Conservation (phyloP, 169 alveolate genomes). For the Eimeria necatrix region DNA sequence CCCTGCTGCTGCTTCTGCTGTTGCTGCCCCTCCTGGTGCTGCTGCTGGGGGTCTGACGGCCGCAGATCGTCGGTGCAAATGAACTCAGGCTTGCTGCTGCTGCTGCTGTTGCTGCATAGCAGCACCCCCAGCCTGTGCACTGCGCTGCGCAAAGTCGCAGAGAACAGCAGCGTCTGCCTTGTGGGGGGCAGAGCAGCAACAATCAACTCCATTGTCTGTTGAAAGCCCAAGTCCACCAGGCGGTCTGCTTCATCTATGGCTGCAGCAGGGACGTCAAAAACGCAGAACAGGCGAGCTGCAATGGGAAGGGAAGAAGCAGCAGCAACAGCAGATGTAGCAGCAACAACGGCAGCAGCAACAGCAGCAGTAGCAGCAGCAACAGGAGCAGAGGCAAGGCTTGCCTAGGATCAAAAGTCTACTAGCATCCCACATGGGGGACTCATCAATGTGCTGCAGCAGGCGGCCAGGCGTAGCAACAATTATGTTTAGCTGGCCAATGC, state of each 20-base stretch:
- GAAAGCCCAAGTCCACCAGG: slow-evolving; percentile 94
- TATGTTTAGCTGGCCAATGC: slow-evolving; percentile 89
- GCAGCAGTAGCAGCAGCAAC: slow-evolving; percentile 88
- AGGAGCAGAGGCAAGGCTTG: slow-evolving; percentile 61
- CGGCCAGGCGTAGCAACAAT: slow-evolving; percentile 98
- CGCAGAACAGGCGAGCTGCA: slow-evolving; percentile 74
- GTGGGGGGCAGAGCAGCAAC: slow-evolving; percentile 89
- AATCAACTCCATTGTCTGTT: slow-evolving; percentile 91
- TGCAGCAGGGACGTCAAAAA: slow-evolving; percentile 93
- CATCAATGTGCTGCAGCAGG: slow-evolving; percentile 96
- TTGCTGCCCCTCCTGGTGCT: slow-evolving; percentile 40
- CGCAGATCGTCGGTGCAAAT: slow-evolving; percentile 48
- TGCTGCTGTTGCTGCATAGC: slow-evolving; percentile 23
- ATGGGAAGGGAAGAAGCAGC: neutral
- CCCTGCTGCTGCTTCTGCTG: slow-evolving; percentile 84
- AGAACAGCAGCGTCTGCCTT: slow-evolving; percentile 93
- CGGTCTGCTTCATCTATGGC: slow-evolving; percentile 97
- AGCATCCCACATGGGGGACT: slow-evolving; percentile 93
- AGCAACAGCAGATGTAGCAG: neutral
- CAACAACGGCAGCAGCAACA: slow-evolving; percentile 87
- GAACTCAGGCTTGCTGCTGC: slow-evolving; percentile 25
- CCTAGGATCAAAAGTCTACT: slow-evolving; percentile 89
- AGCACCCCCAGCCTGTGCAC: slow-evolving; percentile 71
- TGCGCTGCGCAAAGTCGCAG: slow-evolving; percentile 93
- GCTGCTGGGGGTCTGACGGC: slow-evolving; percentile 55